Evolutionary conservation across 441 rosid genomes (phyloP).

Genomic region (Macaranga tanarius): DNA sequence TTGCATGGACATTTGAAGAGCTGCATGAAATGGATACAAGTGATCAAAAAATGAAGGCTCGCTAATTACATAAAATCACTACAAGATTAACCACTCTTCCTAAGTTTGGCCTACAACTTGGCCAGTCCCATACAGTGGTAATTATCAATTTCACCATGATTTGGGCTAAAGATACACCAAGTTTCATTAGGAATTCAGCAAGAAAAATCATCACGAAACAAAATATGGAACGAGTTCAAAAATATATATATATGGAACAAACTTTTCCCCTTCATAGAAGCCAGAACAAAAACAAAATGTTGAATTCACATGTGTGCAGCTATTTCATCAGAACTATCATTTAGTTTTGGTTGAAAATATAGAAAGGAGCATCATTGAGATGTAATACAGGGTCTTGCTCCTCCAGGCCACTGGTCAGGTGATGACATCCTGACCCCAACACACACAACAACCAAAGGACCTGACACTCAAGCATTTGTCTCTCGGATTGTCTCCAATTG

Average conservation of each 20-base stretch:
- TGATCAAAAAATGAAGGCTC: background rate
- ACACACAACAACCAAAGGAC: too few species aligned
- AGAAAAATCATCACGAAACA: background rate
- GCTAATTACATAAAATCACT: constrained; percentile 2
- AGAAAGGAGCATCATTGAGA: background rate
- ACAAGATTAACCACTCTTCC: background rate
- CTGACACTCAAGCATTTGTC: background rate
- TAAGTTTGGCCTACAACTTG: background rate
- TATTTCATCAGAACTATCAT: too few species aligned
- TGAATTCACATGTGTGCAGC: background rate
- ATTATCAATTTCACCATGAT: constrained; percentile 3
- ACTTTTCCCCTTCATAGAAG: too few species aligned
- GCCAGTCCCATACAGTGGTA: background rate
- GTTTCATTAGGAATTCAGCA: background rate
- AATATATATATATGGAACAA: background rate
- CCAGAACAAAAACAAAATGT: background rate
- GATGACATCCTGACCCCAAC: too few species aligned
- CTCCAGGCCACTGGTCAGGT: background rate
- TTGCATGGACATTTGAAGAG: constrained; percentile 60
- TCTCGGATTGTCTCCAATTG: background rate
- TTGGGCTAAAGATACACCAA: background rate
- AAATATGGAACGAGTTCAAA: background rate
- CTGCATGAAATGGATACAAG: constrained; percentile 34
- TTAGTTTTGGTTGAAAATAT: background rate
- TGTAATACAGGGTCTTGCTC: background rate